Percentiles rank a stretch among this genome's conserved stretches.
Conservation (phyloP, 2,329 filamentous ascomycete genomes). For the Domatiomyces globalis region DNA sequence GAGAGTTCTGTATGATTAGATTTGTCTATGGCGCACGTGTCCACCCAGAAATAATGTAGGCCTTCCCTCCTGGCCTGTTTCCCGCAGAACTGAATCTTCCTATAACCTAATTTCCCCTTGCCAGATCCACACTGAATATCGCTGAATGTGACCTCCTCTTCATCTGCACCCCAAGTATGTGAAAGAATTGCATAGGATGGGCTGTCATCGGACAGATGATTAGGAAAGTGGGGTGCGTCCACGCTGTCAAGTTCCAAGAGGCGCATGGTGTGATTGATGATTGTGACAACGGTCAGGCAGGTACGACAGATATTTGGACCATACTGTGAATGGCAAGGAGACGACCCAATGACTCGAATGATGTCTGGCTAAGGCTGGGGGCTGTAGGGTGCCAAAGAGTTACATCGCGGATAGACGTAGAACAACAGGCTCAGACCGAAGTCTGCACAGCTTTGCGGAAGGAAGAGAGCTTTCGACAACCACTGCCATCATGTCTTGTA, state of each 20-base stretch:
- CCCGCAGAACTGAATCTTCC: constrained; percentile 3
- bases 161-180: constrained; percentile 14
- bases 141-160: constrained; percentile 7
- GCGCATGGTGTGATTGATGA: constrained; percentile 1
- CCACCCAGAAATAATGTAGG: constrained; percentile 18
- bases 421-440: too few relatives aligned
- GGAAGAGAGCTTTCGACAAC: too few relatives aligned
- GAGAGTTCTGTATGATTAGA: constrained; percentile 12
- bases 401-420: too few relatives aligned
- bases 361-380: too few relatives aligned
- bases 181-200: constrained; percentile 14
- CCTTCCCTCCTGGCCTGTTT: background rate
- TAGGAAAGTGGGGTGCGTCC: constrained; percentile 1
- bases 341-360: too few relatives aligned
- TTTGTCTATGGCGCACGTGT: constrained; percentile 19
- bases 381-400: too few relatives aligned
- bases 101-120: constrained; percentile 1
- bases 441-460: too few relatives aligned
- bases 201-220: constrained; percentile 4
- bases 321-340: too few relatives aligned
- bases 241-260: constrained; percentile 3
- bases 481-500: too few relatives aligned
- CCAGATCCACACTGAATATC: constrained; percentile 2
- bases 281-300: too few relatives aligned
- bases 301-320: too few relatives aligned